phyloP scores from a whole-genome alignment of 2,329 filamentous ascomycete species.

The Volutella citrinella region DNA sequence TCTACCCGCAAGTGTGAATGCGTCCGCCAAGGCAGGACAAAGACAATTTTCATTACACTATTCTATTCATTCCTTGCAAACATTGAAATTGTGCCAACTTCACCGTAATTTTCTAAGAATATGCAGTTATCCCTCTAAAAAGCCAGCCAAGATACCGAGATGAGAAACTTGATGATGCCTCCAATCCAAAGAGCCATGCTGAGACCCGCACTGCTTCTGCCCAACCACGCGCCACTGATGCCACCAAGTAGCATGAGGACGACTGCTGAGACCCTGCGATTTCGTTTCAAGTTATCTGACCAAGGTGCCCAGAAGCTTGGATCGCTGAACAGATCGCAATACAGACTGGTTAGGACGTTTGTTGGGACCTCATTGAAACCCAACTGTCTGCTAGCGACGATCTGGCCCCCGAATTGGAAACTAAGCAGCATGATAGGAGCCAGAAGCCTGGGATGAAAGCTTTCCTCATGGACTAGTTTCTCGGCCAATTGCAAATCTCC shows the following conservation, averaged over 20 bases:
- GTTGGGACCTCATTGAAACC: slow-evolving; percentile 54
- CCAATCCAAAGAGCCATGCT: background rate
- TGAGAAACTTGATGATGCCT: background rate
- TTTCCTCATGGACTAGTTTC: slow-evolving; percentile 1
- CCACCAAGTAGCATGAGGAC: no score
- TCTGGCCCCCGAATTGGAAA: slow-evolving; percentile 53
- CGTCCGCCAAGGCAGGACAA: no score
- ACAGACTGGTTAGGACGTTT: slow-evolving; percentile 52
- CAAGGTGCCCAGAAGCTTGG: slow-evolving; percentile 40
- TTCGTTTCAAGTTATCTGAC: slow-evolving; percentile 46
- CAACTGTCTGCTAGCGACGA: slow-evolving; percentile 46
- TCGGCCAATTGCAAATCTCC: slow-evolving; percentile 1
- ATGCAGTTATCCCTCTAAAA: no score
- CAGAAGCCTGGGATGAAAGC: no score
- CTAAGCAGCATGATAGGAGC: slow-evolving; percentile 46
- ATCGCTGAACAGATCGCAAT: slow-evolving; percentile 52
- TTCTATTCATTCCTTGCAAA: no score
- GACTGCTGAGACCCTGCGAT: slow-evolving; percentile 44
- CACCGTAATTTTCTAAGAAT: no score
- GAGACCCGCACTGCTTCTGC: background rate
- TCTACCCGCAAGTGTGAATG: no score
- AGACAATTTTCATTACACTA: no score
- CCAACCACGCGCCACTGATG: no score
- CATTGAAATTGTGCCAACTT: no score
- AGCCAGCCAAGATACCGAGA: background rate